These are phyloP conservation scores for Aspergillus chevalieri DNA, from an alignment of 2,329 filamentous ascomycete genomes.

Conservation along the genomic window DNA sequence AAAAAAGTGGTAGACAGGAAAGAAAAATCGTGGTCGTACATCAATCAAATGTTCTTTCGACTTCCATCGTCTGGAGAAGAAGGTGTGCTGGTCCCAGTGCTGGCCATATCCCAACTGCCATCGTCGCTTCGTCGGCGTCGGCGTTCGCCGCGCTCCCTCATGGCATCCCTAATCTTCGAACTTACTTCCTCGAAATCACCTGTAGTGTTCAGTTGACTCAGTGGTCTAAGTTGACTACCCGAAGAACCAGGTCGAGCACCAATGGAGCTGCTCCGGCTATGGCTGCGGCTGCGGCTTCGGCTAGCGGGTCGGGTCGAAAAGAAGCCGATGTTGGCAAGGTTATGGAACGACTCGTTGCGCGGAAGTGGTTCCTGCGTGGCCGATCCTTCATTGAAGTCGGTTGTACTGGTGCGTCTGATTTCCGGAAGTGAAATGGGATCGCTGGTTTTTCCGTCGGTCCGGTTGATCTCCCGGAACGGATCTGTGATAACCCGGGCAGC, in stretches of 20 bases:
- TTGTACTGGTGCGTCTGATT: constrained; percentile 19
- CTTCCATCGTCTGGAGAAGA: constrained; percentile 24
- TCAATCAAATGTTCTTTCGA: constrained; percentile 29
- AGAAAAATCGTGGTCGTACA: not conserved
- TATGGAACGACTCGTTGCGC: constrained; percentile 87
- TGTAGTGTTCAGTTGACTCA: constrained; percentile 61
- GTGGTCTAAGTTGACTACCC: constrained; percentile 61
- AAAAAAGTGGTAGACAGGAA: not conserved
- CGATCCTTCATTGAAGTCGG: constrained; percentile 17
- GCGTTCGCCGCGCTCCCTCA: constrained; percentile 67
- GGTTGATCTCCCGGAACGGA: constrained; percentile 37
- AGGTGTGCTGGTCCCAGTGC: constrained; percentile 32
- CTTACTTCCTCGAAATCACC: constrained; percentile 76
- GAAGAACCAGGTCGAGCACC: constrained; percentile 56
- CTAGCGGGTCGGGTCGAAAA: constrained; percentile 86
- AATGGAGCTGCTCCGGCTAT: constrained; percentile 64
- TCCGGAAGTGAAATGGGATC: constrained; percentile 9
- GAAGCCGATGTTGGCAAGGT: constrained; percentile 79
- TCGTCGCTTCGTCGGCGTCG: constrained; percentile 48
- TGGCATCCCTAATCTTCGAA: constrained; percentile 75
- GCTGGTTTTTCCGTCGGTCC: constrained; percentile 11
- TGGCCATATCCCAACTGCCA: constrained; percentile 35
- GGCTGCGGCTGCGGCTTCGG: constrained; percentile 66
- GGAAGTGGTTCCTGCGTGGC: constrained; percentile 52
- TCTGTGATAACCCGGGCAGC: constrained; percentile 61